phyloP scores from a whole-genome alignment of 169 alveolate genomes.

The Plasmodium coatneyi region DNA sequence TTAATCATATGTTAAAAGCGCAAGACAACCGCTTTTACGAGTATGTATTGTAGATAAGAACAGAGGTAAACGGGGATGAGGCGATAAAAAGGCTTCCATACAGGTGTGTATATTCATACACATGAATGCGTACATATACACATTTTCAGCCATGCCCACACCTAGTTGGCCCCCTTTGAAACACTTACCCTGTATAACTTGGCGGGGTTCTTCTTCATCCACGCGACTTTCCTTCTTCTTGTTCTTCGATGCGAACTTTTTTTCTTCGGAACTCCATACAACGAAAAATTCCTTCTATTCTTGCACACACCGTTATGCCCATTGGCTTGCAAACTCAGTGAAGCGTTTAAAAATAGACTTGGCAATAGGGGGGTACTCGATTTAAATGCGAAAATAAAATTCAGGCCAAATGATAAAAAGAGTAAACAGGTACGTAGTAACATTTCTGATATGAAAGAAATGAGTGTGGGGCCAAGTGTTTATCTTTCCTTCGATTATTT shows the following conservation, averaged over 20 bases:
- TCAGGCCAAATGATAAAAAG: slow-evolving; percentile 17
- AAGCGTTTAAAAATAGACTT: slow-evolving; percentile 50
- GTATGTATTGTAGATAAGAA: neutral
- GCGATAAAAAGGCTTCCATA: neutral
- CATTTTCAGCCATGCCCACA: neutral
- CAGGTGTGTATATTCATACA: neutral
- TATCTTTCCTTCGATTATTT: neutral
- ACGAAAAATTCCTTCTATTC: slow-evolving; percentile 11
- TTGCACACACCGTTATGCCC: neutral
- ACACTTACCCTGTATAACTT: slow-evolving; percentile 79
- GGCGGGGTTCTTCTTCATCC: slow-evolving; percentile 86
- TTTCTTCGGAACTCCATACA: slow-evolving; percentile 87
- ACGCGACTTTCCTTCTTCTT: slow-evolving; percentile 83
- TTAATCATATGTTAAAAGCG: neutral
- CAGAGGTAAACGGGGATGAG: neutral
- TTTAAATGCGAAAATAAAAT: slow-evolving; percentile 6
- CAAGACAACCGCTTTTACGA: neutral
- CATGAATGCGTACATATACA: neutral
- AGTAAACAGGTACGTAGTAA: slow-evolving; percentile 21
- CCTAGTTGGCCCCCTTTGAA: neutral
- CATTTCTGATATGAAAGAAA: slow-evolving; percentile 40
- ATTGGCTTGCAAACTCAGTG: slow-evolving; percentile 9
- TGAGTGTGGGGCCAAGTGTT: neutral
- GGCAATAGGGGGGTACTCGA: neutral
- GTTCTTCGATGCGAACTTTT: slow-evolving; percentile 85